Evolutionary conservation across 352 stramenopile species (phyloP), one percentile per base, ranked within the genome.

Genomic region (Vaucheria bursata): DNA sequence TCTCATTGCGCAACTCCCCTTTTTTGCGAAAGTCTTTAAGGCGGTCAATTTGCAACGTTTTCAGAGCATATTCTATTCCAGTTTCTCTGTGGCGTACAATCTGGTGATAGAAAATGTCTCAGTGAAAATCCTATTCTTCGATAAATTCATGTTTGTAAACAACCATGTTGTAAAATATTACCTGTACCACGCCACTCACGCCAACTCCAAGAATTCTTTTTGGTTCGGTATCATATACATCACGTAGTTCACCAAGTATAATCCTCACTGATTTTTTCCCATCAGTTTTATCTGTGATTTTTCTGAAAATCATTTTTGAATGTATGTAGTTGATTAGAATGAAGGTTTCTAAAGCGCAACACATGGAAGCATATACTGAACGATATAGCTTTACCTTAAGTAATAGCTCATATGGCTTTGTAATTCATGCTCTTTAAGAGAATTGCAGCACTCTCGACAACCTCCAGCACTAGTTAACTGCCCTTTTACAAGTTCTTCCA

Each of bases 41-140:
- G 45, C 81, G 53, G 68, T 83, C 77, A 39, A 86, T 74, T 39
- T 73, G 76, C 70, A 86, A 70, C 8, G 73, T 84, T 73, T 86
- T 86, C 83, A 86, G 84, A 8, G 83, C 83, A 64, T 82, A 86
- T 29, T 72, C 45, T 50, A 86, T 79, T n/a, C 80, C 80, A 18
- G 78, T 85, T 32, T 67, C 73, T 36, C 71, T 67, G 69, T 86
- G 80, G 25, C 69, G 64, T 3, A 86, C 83, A 34, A 83, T 67
- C 72, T 77, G 50, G 18, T 50, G 39, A 50, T 50, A 50, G 12
- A 50, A 50, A 50, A 12, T 50, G 12, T 12, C 39, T 50, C 39
- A 12, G 12, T 50, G 39, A 12, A 50, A 50, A 5, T 5, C 39
- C 5, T 12, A 50, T 12, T 5, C 39, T 5, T 50, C 39, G 12